Conservation (phyloP, 2,329 filamentous ascomycete species). For the Cordyceps cateniannulata region DNA sequence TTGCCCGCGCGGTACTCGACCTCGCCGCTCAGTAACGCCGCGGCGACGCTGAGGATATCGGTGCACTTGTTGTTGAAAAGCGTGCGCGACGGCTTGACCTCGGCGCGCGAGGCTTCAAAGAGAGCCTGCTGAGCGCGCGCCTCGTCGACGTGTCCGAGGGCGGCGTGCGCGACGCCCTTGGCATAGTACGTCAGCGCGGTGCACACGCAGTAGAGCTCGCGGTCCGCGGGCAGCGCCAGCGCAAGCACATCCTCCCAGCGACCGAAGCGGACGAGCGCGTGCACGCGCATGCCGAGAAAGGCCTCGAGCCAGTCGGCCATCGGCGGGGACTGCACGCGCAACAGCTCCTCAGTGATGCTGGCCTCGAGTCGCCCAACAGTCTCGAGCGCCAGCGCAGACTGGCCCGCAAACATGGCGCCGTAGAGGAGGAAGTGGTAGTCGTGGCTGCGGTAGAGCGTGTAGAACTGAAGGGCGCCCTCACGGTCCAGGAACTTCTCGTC, state of each 20-base stretch:
- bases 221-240: slow-evolving; percentile 50
- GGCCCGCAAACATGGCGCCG: slow-evolving; percentile 69
- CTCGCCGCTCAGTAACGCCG: slow-evolving; percentile 68
- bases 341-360: slow-evolving; percentile 55
- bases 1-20: slow-evolving; percentile 61
- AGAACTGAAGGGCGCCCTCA: slow-evolving; percentile 62
- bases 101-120: slow-evolving; percentile 44
- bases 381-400: slow-evolving; percentile 55
- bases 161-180: slow-evolving; percentile 60
- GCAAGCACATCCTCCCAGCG: slow-evolving; percentile 60
- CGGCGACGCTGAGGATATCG: slow-evolving; percentile 56
- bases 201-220: slow-evolving; percentile 59
- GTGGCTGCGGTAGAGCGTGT: slow-evolving; percentile 69
- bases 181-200: slow-evolving; percentile 64
- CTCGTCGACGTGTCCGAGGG: slow-evolving; percentile 45
- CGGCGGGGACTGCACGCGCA: slow-evolving; percentile 58
- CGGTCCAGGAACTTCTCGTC: slow-evolving; percentile 59
- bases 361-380: slow-evolving; percentile 53
- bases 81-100: slow-evolving; percentile 53
- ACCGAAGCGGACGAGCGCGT: slow-evolving; percentile 68
- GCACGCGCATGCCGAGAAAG: slow-evolving; percentile 60
- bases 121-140: slow-evolving; percentile 44
- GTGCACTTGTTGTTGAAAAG: slow-evolving; percentile 34
- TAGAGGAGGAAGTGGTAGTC: slow-evolving; percentile 72
- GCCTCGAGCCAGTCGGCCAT: slow-evolving; percentile 77